Evolutionary conservation across 2,329 filamentous ascomycete species (phyloP), one percentile per base, ranked within the genome.

Genomic region (Diaporthe batatas): DNA sequence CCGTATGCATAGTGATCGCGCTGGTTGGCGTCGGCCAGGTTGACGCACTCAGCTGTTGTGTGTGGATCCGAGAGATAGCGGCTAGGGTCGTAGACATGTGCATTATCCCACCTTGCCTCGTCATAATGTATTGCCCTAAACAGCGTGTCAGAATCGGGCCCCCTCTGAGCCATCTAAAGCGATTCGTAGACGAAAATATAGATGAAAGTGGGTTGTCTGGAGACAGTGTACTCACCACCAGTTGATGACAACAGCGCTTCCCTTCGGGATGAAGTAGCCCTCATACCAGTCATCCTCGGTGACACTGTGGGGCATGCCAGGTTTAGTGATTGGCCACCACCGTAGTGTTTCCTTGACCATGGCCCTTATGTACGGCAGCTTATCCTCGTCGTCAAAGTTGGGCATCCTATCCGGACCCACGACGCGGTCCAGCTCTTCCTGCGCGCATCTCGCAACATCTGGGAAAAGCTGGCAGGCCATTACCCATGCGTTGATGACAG

Each of bases 331-430:
- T 0, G 84, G 82, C 49, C 83, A 80, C 83, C 84, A 85, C 1
- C 84, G 78, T 25, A 82, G 76, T 6, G 76, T 76, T 74, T 86
- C 84, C 58, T 85, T 84, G 71, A 86, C 77, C 11, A 82, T 76
- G 62, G 79, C 80, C 25, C 78, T 75, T 8, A 85, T 77, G 74
- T 85, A 85, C 0, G 83, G 84, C 14, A 86, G 75, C 2, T 78
- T 74, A 5, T 73, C 67, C 64, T 78, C 78, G 72, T 84, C 83
- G 0, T 77, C 73, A 76, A 79, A 82, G 1, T 74, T 78, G 0
- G 83, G 83, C 14, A 79, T 67, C 10, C 82, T 76, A n/a, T 79
- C 75, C 4, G 76, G 65, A 3, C 82, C 82, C 11, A 84, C 67
- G 3, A 82, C 78, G 0, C 75, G 58, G 69, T 84, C 82, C 36